A percentile compares a stretch with the other conserved stretches of the same genome.
phyloP scores from a whole-genome alignment of 2,329 filamentous ascomycete species.

The Verticillium dahliae region DNA sequence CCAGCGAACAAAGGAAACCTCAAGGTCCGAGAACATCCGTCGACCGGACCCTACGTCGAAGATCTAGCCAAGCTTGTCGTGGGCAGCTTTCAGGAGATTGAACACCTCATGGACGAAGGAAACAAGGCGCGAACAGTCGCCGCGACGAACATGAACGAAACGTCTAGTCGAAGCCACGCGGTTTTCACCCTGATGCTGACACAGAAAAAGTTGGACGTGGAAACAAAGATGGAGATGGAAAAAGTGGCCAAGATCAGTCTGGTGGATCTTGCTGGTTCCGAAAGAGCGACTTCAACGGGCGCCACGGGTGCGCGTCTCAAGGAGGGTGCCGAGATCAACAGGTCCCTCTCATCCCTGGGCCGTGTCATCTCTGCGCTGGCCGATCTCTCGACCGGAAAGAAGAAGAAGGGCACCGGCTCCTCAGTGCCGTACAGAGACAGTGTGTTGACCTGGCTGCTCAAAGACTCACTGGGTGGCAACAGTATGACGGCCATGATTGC shows the following conservation, averaged over 20 bases:
- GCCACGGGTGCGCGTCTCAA: slow-evolving; percentile 92
- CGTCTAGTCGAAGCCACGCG: slow-evolving; percentile 93
- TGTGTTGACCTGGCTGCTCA: slow-evolving; percentile 90
- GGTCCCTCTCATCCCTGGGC: slow-evolving; percentile 90
- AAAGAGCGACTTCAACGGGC: slow-evolving; percentile 93
- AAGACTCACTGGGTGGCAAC: slow-evolving; percentile 95
- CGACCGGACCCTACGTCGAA: slow-evolving; percentile 95
- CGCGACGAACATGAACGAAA: slow-evolving; percentile 99
- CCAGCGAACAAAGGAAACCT: slow-evolving; percentile 93
- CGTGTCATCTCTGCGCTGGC: slow-evolving; percentile 95
- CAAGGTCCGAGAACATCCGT: slow-evolving; percentile 95
- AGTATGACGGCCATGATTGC: slow-evolving; percentile 99
- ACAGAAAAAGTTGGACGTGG: slow-evolving; percentile 83
- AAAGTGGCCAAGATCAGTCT: slow-evolving; percentile 97
- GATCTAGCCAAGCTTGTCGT: slow-evolving; percentile 94
- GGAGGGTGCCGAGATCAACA: slow-evolving; percentile 97
- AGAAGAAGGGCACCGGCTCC: slow-evolving; percentile 64
- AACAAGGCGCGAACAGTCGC: slow-evolving; percentile 98
- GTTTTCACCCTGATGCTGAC: slow-evolving; percentile 96
- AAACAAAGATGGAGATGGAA: slow-evolving; percentile 95
- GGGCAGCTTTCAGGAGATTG: slow-evolving; percentile 88
- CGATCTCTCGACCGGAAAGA: slow-evolving; percentile 80
- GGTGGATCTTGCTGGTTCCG: slow-evolving; percentile 95
- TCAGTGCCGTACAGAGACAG: slow-evolving; percentile 97
- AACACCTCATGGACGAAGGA: slow-evolving; percentile 97